Conservation (phyloP, 495 filamentous ascomycete genomes). For the Penicillium psychrofluorescens region DNA sequence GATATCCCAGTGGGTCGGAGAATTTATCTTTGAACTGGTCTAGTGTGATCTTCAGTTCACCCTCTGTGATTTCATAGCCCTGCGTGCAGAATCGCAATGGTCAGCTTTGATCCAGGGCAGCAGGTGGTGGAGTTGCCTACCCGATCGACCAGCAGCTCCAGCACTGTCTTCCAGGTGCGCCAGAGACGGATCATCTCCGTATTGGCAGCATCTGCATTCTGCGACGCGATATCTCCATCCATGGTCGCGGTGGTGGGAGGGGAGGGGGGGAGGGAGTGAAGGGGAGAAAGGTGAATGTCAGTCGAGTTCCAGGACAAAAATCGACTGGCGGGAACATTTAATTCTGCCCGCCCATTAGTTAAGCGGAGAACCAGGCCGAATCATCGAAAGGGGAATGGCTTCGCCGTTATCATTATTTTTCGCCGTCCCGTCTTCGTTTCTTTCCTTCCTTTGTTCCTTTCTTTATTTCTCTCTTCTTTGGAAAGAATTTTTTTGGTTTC, state of each 20-base stretch:
- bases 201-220: conserved; percentile 52
- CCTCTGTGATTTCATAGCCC: conserved; percentile 89
- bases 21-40: conserved; percentile 65
- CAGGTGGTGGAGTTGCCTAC: conserved; percentile 36
- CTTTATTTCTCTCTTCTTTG: conserved; percentile 7
- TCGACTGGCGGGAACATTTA: conserved; percentile 19
- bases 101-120: conserved; percentile 8
- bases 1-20: conserved; percentile 57
- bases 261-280: not conserved
- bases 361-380: conserved; percentile 29
- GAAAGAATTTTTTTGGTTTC: not conserved
- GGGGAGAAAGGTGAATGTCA: conserved; percentile 11
- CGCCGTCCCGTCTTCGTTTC: conserved; percentile 7
- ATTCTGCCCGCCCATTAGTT: conserved; percentile 18
- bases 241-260: conserved; percentile 19
- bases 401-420: conserved; percentile 15
- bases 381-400: conserved; percentile 19
- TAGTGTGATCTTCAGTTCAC: conserved; percentile 77
- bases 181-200: conserved; percentile 62
- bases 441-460: conserved; percentile 7
- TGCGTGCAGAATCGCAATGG: conserved; percentile 22
- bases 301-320: conserved; percentile 10
- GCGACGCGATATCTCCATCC: conserved; percentile 45
- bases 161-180: conserved; percentile 81
- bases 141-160: conserved; percentile 80